Base-by-base conservation (phyloP, 768 basidiomycete genomes). In the Pleurotus citrinopileatus region DNA sequence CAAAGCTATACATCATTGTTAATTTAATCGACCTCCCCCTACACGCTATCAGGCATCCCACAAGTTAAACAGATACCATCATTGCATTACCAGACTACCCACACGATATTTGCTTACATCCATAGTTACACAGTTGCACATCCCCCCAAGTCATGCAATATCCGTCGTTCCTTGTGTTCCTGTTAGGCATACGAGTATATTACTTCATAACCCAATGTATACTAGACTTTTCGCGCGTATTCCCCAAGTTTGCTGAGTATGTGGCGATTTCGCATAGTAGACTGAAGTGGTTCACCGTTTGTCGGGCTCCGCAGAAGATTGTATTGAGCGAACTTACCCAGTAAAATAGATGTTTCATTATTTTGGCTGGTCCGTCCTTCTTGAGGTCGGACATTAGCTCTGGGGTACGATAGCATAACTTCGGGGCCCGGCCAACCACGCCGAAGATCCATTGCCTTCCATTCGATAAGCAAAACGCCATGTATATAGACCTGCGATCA, bases 291-390 rank as follows among this genome's bases (percentile, higher is more conserved):
- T 13, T 22, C 23, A 22, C 13, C 42, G 42, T 44, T 13, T 13
- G 42, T 23, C 17, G 42, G n/a, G 42, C 15, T 44, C 19, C 13
- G 42, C 13, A 47, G n/a, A 32, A 15, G 45, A 29, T n/a, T 12
- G 17, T 9, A 40, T 40, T 40, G 19, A 19, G 45, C 25, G 25
- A 23, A 51, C 48, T 9, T n/a, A 51, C 48, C 48, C 48, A 51
- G 34, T 51, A 51, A n/a, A 51, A 51, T 37, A 51, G 10, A 7
- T 28, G 48, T 23, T 37, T 51, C 48, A 51, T 51, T 34, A 37
- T 51, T 17, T 37, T 34, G 12, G 48, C 9, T 1, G 48, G 48
- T 2, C 28, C 28, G 17, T 51, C 48, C n/a, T 51, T 51, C 6
- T 22, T 22, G 22, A 51, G 23, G 13, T 51, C 48, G 20, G 27